A percentile compares a stretch with the other conserved stretches of the same genome.
Evolutionary conservation across 176 grass and related monocot species (phyloP).

Genomic region (Oryza australiensis): DNA sequence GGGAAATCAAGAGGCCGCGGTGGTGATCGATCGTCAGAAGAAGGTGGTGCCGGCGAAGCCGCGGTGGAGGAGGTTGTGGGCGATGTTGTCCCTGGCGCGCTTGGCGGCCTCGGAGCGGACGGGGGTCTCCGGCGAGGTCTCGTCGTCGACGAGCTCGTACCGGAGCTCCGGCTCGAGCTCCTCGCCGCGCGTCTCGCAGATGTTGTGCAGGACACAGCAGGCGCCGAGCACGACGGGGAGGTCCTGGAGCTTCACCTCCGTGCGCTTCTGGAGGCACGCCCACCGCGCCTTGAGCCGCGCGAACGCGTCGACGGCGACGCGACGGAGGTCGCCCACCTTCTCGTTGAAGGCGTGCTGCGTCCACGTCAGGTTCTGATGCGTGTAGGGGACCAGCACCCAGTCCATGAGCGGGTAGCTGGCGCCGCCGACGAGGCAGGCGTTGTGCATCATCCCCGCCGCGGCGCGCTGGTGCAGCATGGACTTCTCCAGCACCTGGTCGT

Average conservation of each 20-base stretch:
- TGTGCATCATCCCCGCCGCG: slow-evolving; percentile 71
- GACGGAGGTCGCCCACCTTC: slow-evolving; percentile 70
- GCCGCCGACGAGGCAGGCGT: slow-evolving; percentile 68
- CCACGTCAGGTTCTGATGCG: slow-evolving; percentile 93
- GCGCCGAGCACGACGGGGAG: slow-evolving; percentile 88
- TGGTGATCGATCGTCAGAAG: slow-evolving; percentile 44
- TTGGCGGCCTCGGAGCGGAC: slow-evolving; percentile 54
- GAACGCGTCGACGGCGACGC: slow-evolving; percentile 65
- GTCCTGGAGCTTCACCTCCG: slow-evolving; percentile 95
- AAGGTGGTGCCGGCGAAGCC: slow-evolving; percentile 81
- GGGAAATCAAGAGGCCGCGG: neutral
- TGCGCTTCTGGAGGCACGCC: slow-evolving; percentile 90
- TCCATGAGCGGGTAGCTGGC: slow-evolving; percentile 85
- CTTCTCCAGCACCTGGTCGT: slow-evolving; percentile 91
- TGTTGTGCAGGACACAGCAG: slow-evolving; percentile 95
- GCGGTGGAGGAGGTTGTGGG: slow-evolving; percentile 90
- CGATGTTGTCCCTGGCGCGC: slow-evolving; percentile 72
- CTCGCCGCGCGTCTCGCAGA: slow-evolving; percentile 75
- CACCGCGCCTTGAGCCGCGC: slow-evolving; percentile 74
- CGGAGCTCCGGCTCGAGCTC: slow-evolving; percentile 56
- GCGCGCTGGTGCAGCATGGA: slow-evolving; percentile 87
- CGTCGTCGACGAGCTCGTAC: slow-evolving; percentile 71
- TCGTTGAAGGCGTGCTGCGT: slow-evolving; percentile 95
- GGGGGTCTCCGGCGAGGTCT: slow-evolving; percentile 66
- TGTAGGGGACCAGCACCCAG: slow-evolving; percentile 94